Conservation (phyloP, 2,329 filamentous ascomycete genomes). For the Zymoseptoria tritici region DNA sequence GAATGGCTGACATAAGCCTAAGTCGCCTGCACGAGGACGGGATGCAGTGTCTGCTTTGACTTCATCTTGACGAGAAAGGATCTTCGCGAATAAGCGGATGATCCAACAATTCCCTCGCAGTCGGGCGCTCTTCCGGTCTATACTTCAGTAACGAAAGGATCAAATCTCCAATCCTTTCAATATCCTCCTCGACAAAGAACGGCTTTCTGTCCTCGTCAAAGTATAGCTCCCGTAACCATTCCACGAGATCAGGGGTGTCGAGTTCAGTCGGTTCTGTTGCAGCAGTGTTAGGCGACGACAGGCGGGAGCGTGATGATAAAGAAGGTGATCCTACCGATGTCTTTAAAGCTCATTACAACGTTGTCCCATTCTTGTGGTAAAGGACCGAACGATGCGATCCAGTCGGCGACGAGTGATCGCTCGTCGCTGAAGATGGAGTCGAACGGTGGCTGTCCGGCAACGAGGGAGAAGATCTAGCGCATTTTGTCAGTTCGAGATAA, state of each 20-base stretch:
- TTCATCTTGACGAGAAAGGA: not conserved
- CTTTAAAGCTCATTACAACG: not conserved
- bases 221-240: not conserved
- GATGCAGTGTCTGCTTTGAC: no score
- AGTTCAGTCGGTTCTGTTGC: not conserved
- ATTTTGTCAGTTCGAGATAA: not conserved
- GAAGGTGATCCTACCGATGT: not conserved
- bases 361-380: not conserved
- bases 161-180: not conserved
- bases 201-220: not conserved
- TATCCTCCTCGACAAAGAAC: not conserved
- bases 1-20: no score
- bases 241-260: not conserved
- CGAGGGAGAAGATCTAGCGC: not conserved
- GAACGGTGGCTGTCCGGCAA: not conserved
- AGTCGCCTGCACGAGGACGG: no score
- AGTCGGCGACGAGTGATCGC: not conserved
- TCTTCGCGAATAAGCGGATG: not conserved
- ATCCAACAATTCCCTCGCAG: not conserved
- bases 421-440: not conserved
- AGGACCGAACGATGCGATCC: not conserved
- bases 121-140: not conserved
- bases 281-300: not conserved
- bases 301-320: not conserved
- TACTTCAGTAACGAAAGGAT: not conserved